phyloP scores from a whole-genome alignment of 257 asterid species.

The Fraxinus americana region DNA sequence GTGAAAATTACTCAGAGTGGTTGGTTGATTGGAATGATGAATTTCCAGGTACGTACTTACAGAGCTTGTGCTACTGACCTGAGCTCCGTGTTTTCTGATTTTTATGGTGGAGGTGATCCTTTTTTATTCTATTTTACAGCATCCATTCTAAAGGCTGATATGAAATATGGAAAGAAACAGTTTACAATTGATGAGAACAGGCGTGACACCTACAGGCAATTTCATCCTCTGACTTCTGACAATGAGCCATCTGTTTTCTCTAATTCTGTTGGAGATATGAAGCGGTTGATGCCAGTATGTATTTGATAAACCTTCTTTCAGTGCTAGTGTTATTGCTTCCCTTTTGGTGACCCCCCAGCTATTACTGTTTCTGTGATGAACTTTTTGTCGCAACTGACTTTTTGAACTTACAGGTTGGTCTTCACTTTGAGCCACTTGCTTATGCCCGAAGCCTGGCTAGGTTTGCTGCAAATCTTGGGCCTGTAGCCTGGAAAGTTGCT shows the following conservation, averaged over 20 bases:
- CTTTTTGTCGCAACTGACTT: neutral
- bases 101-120: conserved; percentile 8
- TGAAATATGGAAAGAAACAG: conserved; percentile 88
- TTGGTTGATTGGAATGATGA: conserved; percentile 83
- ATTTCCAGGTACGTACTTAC: conserved; percentile 73
- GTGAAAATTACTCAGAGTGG: conserved; percentile 71
- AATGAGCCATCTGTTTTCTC: conserved; percentile 39
- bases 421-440: conserved; percentile 67
- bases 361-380: neutral
- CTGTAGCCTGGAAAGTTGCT: conserved; percentile 81
- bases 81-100: neutral
- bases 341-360: neutral
- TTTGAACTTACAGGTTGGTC: conserved; percentile 68
- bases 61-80: conserved; percentile 9
- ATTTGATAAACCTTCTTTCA: conserved; percentile 5
- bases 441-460: conserved; percentile 87
- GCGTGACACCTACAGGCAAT: conserved; percentile 79
- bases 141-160: conserved; percentile 80
- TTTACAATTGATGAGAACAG: conserved; percentile 71
- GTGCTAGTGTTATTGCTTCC: neutral
- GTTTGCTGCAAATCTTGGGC: conserved; percentile 86
- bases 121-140: conserved; percentile 51
- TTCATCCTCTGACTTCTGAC: conserved; percentile 41
- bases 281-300: conserved; percentile 67
- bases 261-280: conserved; percentile 54